A percentile compares a stretch with the other conserved stretches of the same genome.
Evolutionary conservation across 176 grass and related monocot genomes (phyloP).

Genomic region (Sorghum bicolor): DNA sequence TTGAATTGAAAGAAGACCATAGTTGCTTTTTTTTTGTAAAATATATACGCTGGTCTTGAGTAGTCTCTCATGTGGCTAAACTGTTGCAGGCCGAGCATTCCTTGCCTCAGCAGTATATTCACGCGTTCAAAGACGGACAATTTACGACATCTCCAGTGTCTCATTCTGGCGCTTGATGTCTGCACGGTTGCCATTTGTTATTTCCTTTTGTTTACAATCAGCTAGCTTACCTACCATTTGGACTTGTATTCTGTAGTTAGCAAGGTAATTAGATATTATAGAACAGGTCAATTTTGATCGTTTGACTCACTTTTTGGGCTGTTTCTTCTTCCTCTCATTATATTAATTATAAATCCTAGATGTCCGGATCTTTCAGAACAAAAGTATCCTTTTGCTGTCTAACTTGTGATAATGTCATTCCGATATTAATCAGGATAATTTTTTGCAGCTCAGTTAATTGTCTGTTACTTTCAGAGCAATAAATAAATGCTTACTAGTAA

Average conservation of each 20-base stretch:
- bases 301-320: background rate
- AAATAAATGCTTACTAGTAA: background rate
- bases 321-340: background rate
- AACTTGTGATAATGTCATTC: background rate
- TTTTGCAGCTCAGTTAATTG: background rate
- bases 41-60: background rate
- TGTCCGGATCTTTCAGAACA: background rate
- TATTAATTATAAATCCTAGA: background rate
- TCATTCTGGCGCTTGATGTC: constrained; percentile 34
- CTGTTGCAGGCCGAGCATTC: constrained; percentile 38
- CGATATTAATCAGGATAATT: background rate
- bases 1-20: background rate
- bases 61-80: background rate
- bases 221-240: background rate
- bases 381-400: background rate
- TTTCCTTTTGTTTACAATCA: background rate
- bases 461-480: background rate
- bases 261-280: background rate
- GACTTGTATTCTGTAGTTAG: background rate
- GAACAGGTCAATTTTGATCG: background rate
- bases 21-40: background rate
- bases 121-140: constrained; percentile 39
- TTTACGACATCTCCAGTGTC: constrained; percentile 40
- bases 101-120: constrained; percentile 52
- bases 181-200: background rate